Percentiles rank a stretch among this genome's conserved stretches.
Evolutionary conservation across 2,329 filamentous ascomycete species (phyloP).

Genomic region (Helotiales sp.): DNA sequence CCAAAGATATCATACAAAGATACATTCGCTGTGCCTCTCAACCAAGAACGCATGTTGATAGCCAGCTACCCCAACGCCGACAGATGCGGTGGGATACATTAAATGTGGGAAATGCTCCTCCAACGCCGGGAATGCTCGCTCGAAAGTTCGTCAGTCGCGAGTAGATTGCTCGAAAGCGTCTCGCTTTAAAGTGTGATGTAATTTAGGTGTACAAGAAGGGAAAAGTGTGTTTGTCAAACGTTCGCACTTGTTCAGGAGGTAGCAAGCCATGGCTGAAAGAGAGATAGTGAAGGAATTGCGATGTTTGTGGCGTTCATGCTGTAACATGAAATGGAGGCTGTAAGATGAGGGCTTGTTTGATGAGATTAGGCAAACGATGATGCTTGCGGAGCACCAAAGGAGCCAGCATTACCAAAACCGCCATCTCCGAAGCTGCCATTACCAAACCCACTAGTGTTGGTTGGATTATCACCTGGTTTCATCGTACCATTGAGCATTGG

Average conservation of each 20-base stretch:
- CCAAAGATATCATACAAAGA: neutral
- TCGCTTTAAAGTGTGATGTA: conserved; percentile 1
- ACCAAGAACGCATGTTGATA: neutral
- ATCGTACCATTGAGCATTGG: conserved; percentile 85
- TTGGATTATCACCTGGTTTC: conserved; percentile 62
- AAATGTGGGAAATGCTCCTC: neutral
- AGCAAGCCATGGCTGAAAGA: too few relatives aligned
- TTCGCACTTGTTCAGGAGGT: neutral
- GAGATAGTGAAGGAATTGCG: too few relatives aligned
- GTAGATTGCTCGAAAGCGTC: neutral
- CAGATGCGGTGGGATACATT: neutral
- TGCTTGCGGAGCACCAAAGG: conserved; percentile 15
- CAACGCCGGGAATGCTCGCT: conserved; percentile 3
- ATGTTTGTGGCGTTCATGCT: neutral
- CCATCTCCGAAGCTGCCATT: neutral
- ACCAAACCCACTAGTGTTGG: conserved; percentile 62
- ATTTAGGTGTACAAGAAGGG: conserved; percentile 7
- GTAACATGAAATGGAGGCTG: too few relatives aligned
- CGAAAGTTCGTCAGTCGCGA: neutral
- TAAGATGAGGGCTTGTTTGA: neutral
- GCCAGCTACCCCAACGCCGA: conserved; percentile 5
- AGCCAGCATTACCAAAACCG: conserved; percentile 1
- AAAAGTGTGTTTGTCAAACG: neutral
- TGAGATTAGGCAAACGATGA: conserved; percentile 10
- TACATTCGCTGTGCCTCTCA: neutral